Evolutionary conservation across 371 early-diverging fungal genomes (phyloP), one percentile per base, ranked within the genome.

Genomic region (Lichtheimia corymbifera): DNA sequence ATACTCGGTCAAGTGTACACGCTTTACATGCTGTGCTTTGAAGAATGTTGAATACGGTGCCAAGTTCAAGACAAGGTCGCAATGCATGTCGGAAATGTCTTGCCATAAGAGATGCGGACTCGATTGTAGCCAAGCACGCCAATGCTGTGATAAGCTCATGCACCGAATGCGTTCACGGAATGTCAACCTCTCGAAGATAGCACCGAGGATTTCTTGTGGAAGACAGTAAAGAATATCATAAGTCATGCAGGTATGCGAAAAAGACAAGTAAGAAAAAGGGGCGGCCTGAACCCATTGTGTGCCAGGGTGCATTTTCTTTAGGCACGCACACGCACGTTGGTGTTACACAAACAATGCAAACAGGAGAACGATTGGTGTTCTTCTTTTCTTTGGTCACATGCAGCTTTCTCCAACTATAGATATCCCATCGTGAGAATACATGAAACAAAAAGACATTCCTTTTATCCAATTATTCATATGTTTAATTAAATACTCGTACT

Each of bases 81-180:
- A 22, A 56, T 56, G 45, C 18, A n/a, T 11, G 17, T 56, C 57
- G 14, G 57, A 22, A 27, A 56, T 56, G 12, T 45, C 44, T 11
- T 24, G 20, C 60, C 60, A 59, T n/a, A 59, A 20, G 35, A 35
- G 35, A 30, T 52, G n/a, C 5, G 53, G 52, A 50, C 60, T 51
- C 6, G 18, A 40, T 14, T 40, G 41, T 14, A 59, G 44, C 40
- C 22, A 59, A 4, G 13, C 5, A 14, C 60, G 51, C 60, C 60
- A 59, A 9, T 9, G 13, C 51, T 43, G 41, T 14, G 52, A 59
- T 18, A 59, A 50, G n/a, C 44, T 40, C 5, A 52, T 59, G 15
- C 42, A 59, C 5, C 41, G 41, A 17, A 59, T 52, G 22, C 60
- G 60, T 52, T 59, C 60, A 22, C 53, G 50, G 30, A 59, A 59